phyloP scores from a whole-genome alignment of 768 basidiomycete genomes.

The Naganishia vaughanmartiniae region DNA sequence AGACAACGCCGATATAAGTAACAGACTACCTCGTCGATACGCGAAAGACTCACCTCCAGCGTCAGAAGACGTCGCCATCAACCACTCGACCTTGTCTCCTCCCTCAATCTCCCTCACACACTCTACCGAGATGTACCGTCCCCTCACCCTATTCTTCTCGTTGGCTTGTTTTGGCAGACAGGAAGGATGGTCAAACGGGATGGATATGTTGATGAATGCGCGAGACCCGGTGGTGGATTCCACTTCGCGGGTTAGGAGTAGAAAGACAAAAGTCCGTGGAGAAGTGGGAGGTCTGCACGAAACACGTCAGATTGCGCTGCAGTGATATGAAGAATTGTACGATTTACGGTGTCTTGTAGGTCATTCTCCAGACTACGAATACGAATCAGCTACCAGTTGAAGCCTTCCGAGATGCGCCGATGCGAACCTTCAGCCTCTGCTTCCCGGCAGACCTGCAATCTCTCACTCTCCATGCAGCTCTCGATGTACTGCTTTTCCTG shows the following conservation, averaged over 20 bases:
- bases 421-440: conserved; percentile 42
- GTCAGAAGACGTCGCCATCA: conserved; percentile 48
- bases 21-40: not conserved
- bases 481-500: conserved; percentile 51
- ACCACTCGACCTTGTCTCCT: conserved; percentile 45
- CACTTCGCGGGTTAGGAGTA: conserved; percentile 35
- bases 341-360: conserved; percentile 38
- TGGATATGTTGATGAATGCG: conserved; percentile 34
- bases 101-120: conserved; percentile 39
- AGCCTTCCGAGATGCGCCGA: not conserved
- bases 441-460: conserved; percentile 39
- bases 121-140: conserved; percentile 49
- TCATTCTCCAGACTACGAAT: conserved; percentile 41
- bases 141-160: conserved; percentile 42
- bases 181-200: conserved; percentile 47
- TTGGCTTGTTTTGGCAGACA: conserved; percentile 40
- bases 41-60: conserved; percentile 43
- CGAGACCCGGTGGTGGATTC: not conserved
- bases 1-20: conserved; percentile 30
- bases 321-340: not conserved
- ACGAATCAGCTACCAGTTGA: not conserved
- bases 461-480: conserved; percentile 38
- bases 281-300: conserved; percentile 34
- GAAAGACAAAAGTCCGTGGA: conserved; percentile 45
- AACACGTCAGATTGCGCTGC: not conserved